Base-by-base conservation (phyloP, 208 protist genomes). In the Acanthamoeba sp. region DNA sequence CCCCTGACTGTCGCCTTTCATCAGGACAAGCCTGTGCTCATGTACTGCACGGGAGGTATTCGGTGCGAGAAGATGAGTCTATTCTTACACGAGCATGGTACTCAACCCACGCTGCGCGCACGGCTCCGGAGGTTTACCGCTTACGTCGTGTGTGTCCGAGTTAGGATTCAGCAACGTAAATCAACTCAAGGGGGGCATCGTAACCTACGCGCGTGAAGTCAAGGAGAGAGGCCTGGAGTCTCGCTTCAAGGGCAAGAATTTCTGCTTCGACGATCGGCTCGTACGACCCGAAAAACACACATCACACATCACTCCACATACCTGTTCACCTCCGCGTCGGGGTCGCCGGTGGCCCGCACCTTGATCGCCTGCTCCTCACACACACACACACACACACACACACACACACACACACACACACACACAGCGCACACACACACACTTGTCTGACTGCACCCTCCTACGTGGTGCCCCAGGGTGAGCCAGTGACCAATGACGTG, bases 1-100 rank as follows among this genome's bases (percentile, higher is more conserved):
- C 59, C 27, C 9, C 20, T 10, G 14, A 10, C 52, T 20, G 14
- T 20, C 52, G 14, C 20, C 52, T 20, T 48, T 36, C 12, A 20
- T 4, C 73, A 84, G 73, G 42, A 84, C 42, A 84, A 84, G 36
- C 73, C 73, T 6, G 38, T 84, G 5, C 36, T 85, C 5, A 93
- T 95, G 93, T 95, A 95, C 76, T 95, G 93, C 57, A 95, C 93
- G 45, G 93, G 93, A 10, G 93, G 93, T 20, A 94, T 94, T 24
- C 66, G 93, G 27, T 94, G 93, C 32, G 93, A 94, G 36, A 38
- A 52, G 20, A 71, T 62, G 32, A 84, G 57, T 22, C 57, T 71
- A 38, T 94, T 94, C 50, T 36, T 94, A 29, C 66, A 76, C 36
- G 66, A 76, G 29, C 66, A 76, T 20, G 62, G 62, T 69, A 66